phyloP scores from a whole-genome alignment of 2,329 filamentous ascomycete species.

The Penicillium sp. region DNA sequence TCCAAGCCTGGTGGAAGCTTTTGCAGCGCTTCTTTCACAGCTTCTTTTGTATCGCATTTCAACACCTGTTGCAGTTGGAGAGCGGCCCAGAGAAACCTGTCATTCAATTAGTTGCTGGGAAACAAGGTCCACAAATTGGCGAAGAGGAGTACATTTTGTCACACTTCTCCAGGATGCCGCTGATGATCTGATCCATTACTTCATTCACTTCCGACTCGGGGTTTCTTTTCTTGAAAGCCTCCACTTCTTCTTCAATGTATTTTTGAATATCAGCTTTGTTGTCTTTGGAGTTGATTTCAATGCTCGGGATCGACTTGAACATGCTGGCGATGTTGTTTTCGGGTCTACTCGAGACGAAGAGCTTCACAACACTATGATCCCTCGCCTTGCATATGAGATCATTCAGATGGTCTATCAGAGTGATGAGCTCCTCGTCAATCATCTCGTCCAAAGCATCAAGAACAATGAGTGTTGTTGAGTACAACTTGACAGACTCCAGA shows the following conservation, averaged over 20 bases:
- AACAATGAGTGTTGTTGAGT: not conserved
- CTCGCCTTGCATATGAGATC: slow-evolving; percentile 10
- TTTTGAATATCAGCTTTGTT: slow-evolving; percentile 13
- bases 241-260: slow-evolving; percentile 1
- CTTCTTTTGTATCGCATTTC: slow-evolving; percentile 2
- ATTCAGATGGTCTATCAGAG: slow-evolving; percentile 17
- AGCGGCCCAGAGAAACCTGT: slow-evolving; percentile 17
- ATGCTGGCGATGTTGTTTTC: slow-evolving; percentile 23
- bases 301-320: slow-evolving; percentile 43
- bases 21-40: slow-evolving; percentile 5
- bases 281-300: slow-evolving; percentile 35
- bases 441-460: slow-evolving; percentile 17
- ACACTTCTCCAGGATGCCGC: not conserved
- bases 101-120: slow-evolving; percentile 1
- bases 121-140: not conserved
- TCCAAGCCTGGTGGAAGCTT: slow-evolving; percentile 9
- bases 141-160: not conserved
- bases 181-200: not conserved
- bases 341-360: slow-evolving; percentile 33
- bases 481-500: not conserved
- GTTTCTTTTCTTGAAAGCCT: not conserved
- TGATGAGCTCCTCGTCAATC: slow-evolving; percentile 11
- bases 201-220: not conserved
- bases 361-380: slow-evolving; percentile 20
- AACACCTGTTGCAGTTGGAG: slow-evolving; percentile 12